Base-by-base conservation (phyloP, 2,329 filamentous ascomycete species). In the Dactylellina leptospora region DNA sequence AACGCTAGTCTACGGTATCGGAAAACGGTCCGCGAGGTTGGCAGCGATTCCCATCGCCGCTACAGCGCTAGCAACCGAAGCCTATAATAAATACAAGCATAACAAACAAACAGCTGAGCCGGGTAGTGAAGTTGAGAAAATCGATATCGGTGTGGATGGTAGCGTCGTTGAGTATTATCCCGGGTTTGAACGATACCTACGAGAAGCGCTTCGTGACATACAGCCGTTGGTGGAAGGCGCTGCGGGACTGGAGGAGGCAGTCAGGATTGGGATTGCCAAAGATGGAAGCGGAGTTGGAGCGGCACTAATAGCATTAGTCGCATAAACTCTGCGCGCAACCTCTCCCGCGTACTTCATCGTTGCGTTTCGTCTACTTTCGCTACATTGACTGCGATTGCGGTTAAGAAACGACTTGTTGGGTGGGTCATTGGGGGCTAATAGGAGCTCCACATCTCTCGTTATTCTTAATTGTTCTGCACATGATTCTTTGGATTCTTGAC, bases 271-370 rank as follows among this genome's bases (percentile, higher is more conserved):
- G 20, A 95, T 97, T 78, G 95, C 95, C 74, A 97, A 96, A 84
- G 95, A 99, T 79, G 95, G 95, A 50, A 95, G 90, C 74, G 95
- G 92, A 74, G 91, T 96, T n/a, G 95, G 95, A 58, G 95, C 95
- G 2, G 95, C 95, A 40, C 82, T 99, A 76, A 97, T 97, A 81
- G 95, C 95, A 55, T 85, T 97, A 54, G 90, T 97, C 25, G 93
- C 93, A 48, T 70, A 28, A 61, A 30, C 45, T 25, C 40, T 10
- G 38, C 28, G 30, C 48, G 42, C 10, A 28, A 3, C 11, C 25
- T 40, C 45, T n/a, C 40, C 27, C 28, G 13, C 55, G 22, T 69
- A 13, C 40, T 16, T 53, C 45, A 18, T 22, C 16, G 50, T 33
- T 22, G 22, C n/a, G 51, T 44, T 66, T 64, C 25, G 27, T 51